Evolutionary conservation across 805 yeast genomes (phyloP).

Genomic region (Candida arabinofermentans): DNA sequence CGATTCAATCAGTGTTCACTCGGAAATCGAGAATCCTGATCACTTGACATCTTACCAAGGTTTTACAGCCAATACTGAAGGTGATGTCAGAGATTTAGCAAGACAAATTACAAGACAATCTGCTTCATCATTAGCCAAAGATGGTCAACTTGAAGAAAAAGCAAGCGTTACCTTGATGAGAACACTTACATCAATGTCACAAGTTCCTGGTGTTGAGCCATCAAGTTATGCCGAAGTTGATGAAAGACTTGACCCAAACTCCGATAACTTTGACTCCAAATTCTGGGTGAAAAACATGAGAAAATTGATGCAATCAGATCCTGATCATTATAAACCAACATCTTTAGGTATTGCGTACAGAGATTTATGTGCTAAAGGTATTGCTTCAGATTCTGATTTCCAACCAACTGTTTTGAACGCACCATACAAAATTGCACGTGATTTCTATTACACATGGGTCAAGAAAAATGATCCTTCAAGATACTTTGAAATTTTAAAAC

Average conservation of each 20-base stretch:
- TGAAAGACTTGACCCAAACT: slow-evolving; percentile 53
- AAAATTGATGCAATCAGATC: slow-evolving; percentile 47
- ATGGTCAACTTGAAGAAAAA: slow-evolving; percentile 2
- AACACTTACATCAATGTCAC: slow-evolving; percentile 46
- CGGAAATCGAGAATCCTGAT: slow-evolving; percentile 12
- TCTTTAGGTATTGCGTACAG: slow-evolving; percentile 57
- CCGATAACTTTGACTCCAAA: slow-evolving; percentile 54
- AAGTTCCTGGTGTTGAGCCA: slow-evolving; percentile 46
- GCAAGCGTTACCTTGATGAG: slow-evolving; percentile 23
- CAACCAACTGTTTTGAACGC: slow-evolving; percentile 54
- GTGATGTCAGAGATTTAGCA: slow-evolving; percentile 47
- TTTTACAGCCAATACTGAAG: slow-evolving; percentile 51
- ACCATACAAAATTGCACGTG: slow-evolving; percentile 32
- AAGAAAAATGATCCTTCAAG: slow-evolving; percentile 28
- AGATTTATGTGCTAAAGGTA: slow-evolving; percentile 57
- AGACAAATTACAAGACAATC: slow-evolving; percentile 31
- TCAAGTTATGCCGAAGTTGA: slow-evolving; percentile 24
- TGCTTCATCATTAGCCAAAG: slow-evolving; percentile 13
- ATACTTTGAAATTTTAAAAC: slow-evolving; percentile 51
- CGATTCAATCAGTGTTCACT: slow-evolving; percentile 27
- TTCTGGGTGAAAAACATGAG: slow-evolving; percentile 67
- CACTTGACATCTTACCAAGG: neutral
- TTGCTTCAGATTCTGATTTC: slow-evolving; percentile 64
- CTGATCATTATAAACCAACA: slow-evolving; percentile 60
- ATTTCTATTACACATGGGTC: slow-evolving; percentile 20